Evolutionary conservation across 1,139 yeast species (phyloP), one percentile per base, ranked within the genome.

Genomic region (Taphrina confusa): DNA sequence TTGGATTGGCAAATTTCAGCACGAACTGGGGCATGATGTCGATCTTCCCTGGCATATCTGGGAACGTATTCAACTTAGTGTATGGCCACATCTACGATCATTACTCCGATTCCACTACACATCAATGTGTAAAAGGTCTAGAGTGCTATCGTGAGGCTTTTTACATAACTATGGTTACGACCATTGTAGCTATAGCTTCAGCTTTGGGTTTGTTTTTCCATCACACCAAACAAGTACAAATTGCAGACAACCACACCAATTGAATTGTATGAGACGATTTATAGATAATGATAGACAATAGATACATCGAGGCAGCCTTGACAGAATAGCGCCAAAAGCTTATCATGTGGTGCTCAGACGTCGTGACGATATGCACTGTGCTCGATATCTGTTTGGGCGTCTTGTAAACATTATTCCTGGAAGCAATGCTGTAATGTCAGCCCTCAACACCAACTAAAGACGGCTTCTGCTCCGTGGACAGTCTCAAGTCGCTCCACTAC

Each of bases 21-120:
- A 85, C 89, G 40, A 80, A 87, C 42, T 89, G 96, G 95, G 94
- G 95, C 0, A 69, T 84, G 28, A 74, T 84, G 14, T 49, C 54
- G 3, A 39, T 57, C 9, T 44, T 37, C 12, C 78, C 78, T 0
- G 70, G 74, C 5, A 71, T 72, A 0, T 67, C 70, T 4, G 71
- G 77, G 3, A 73, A 74, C 62, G 51, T 68, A 22, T 69, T 74
- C 61, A 73, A 75, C 61, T 66, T 72, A 66, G 57, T 75, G 34
- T 71, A 74, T 64, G 78, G 77, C 11, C 62, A 65, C 12, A 63
- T 71, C 12, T 75, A 71, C 61, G 77, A 74, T 52, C 1, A 11
- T 20, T 57, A 57, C 27, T 61, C 47, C 55, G 65, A 30, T 46
- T 54, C 61, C 14, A 34, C 14, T 12, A 46, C 51, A 18, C 64